These are phyloP conservation scores for Pseudophaeomoniella oleicola DNA, from an alignment of 2,329 filamentous ascomycete genomes.

Conservation along the genomic window DNA sequence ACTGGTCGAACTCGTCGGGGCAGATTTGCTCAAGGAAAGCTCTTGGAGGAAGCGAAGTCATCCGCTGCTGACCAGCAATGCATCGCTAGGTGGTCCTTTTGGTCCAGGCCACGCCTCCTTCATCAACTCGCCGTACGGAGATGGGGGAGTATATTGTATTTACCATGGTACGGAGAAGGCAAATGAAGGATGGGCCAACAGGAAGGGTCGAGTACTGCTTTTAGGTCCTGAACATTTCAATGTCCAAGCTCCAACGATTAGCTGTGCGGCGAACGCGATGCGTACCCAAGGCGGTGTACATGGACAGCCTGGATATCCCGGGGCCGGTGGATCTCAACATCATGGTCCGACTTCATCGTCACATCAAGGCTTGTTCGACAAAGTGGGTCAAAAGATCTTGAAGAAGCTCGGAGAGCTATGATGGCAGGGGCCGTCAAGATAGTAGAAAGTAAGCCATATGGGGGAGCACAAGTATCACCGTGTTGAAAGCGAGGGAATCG, in stretches of 20 bases:
- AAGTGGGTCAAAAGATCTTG: neutral
- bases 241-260: constrained; percentile 5
- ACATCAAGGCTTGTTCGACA: neutral
- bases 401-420: neutral
- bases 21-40: constrained; percentile 5
- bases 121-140: constrained; percentile 5
- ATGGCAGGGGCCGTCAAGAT: too few relatives aligned
- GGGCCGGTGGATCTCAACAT: neutral
- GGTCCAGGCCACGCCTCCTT: constrained; percentile 12
- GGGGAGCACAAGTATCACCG: too few relatives aligned
- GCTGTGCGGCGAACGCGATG: constrained; percentile 7
- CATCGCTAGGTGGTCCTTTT: constrained; percentile 8
- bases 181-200: constrained; percentile 11
- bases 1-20: constrained; percentile 6
- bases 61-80: constrained; percentile 9
- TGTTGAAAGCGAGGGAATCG: too few relatives aligned
- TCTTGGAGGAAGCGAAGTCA: constrained; percentile 9
- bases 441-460: too few relatives aligned
- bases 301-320: neutral
- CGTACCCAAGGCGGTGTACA: constrained; percentile 1
- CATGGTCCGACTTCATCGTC: too few relatives aligned
- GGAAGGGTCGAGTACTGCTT: constrained; percentile 9
- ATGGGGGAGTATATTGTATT: constrained; percentile 9
- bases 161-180: constrained; percentile 11
- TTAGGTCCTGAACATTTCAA: constrained; percentile 6